Base-by-base conservation (phyloP, 148 eudicot species). In the Heliosperma pusillum region DNA sequence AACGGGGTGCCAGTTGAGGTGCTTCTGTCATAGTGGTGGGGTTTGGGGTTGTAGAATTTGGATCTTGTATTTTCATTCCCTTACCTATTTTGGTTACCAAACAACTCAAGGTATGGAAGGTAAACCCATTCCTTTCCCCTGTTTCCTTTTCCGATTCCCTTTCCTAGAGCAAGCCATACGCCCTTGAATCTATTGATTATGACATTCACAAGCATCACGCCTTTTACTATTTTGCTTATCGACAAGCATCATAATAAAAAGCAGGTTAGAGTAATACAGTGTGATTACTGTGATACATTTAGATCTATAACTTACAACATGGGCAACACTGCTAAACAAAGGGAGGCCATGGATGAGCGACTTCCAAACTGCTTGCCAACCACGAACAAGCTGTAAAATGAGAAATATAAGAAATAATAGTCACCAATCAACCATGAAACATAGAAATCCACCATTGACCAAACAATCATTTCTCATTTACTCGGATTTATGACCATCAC, bases 311-410 rank as follows among this genome's bases (percentile, higher is more conserved):
- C 98, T 93, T 93, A 93, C 98, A 81, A 91, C 83, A 64, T 87
- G 65, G 58, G 87, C 24, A 50, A 87, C 70, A 70, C 86, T 87
- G 73, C 91, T 83, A 83, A 91, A 87, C 50, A 83, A 79, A 33
- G 97, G 93, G 47, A 94, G 82, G 76, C 89, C 87, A 72, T 86
- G 90, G 71, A 91, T 80, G 66, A 94, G 85, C 80, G 85, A 86
- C 76, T 76, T 90, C 98, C 98, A 94, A 69, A 94, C 88, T 50
- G 84, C 80, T 71, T 84, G 89, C 98, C 97, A 94, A 40, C 92
- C 89, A 65, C 76, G 80, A 67, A 72, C 79, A 81, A 80, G 77
- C 98, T 93, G 90, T 81, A 78, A 57, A 78, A 86, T 59, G 50
- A 13, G 20, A 25, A 68, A 68, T 26, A 70, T 52, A 69, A 45